Conservation (phyloP, 2,329 filamentous ascomycete genomes). For the Fusarium palustre region DNA sequence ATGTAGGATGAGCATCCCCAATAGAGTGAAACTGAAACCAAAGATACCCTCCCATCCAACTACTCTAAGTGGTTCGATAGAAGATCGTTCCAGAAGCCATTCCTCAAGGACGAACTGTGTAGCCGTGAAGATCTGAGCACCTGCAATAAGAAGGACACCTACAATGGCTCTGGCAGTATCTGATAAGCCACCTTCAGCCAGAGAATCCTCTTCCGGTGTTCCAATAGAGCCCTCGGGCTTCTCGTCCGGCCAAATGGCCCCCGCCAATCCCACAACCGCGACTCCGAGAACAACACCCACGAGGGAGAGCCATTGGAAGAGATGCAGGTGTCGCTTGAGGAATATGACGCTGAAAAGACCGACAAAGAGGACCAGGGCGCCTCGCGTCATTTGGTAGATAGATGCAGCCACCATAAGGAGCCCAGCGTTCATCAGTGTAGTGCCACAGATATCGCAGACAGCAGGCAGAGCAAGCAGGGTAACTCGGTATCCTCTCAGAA, state of each 20-base stretch:
- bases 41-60: slow-evolving; percentile 98
- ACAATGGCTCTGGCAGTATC: slow-evolving; percentile 70
- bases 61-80: slow-evolving; percentile 83
- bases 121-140: slow-evolving; percentile 95
- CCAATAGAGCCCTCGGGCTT: slow-evolving; percentile 58
- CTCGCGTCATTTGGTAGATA: slow-evolving; percentile 98
- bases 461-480: slow-evolving; percentile 85
- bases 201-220: slow-evolving; percentile 52
- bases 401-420: slow-evolving; percentile 93
- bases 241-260: slow-evolving; percentile 80
- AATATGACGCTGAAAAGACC: slow-evolving; percentile 95
- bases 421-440: slow-evolving; percentile 97
- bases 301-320: slow-evolving; percentile 95
- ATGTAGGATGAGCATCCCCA: slow-evolving; percentile 85
- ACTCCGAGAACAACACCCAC: slow-evolving; percentile 90
- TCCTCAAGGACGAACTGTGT: slow-evolving; percentile 97
- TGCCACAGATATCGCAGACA: slow-evolving; percentile 93
- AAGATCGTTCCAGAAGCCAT: slow-evolving; percentile 78
- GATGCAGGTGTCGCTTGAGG: slow-evolving; percentile 78
- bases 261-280: slow-evolving; percentile 88
- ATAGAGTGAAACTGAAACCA: slow-evolving; percentile 81
- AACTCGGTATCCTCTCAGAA: slow-evolving; percentile 78
- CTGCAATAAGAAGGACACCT: slow-evolving; percentile 90
- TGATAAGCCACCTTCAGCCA: slow-evolving; percentile 55
- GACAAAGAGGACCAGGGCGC: slow-evolving; percentile 94